Evolutionary conservation across 1,139 yeast genomes (phyloP).

Genomic region (Geotrichum bryndzae): DNA sequence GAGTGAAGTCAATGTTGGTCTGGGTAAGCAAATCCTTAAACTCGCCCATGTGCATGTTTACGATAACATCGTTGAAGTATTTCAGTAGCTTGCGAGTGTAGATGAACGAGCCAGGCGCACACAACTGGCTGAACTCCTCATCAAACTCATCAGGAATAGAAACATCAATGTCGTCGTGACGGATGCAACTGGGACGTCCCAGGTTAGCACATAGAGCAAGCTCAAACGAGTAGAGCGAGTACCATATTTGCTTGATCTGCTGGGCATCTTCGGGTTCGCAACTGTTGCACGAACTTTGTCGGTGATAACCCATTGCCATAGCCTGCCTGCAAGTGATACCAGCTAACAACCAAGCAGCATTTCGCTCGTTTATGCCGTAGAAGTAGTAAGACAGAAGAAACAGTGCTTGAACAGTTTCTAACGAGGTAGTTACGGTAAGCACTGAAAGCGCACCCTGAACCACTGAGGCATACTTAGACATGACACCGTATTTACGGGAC

Average conservation of each 20-base stretch:
- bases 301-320: slow-evolving; percentile 17
- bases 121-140: slow-evolving; percentile 10
- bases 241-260: slow-evolving; percentile 14
- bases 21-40: slow-evolving; percentile 12
- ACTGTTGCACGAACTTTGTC: slow-evolving; percentile 13
- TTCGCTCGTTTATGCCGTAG: slow-evolving; percentile 17
- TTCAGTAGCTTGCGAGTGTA: slow-evolving; percentile 5
- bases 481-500: slow-evolving; percentile 9
- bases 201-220: slow-evolving; percentile 16
- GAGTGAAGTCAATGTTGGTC: slow-evolving; percentile 12
- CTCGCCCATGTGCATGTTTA: slow-evolving; percentile 14
- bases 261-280: slow-evolving; percentile 15
- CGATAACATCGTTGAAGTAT: slow-evolving; percentile 8
- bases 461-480: slow-evolving; percentile 15
- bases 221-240: slow-evolving; percentile 16
- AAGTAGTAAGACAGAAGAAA: slow-evolving; percentile 15
- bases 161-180: slow-evolving; percentile 17
- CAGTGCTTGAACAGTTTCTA: slow-evolving; percentile 16
- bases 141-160: slow-evolving; percentile 14
- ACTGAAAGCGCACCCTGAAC: slow-evolving; percentile 16
- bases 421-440: slow-evolving; percentile 14
- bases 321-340: slow-evolving; percentile 17
- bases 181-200: slow-evolving; percentile 17
- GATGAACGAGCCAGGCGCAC: slow-evolving; percentile 13
- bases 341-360: slow-evolving; percentile 17